Evolutionary conservation across 148 eudicot genomes (phyloP).

Genomic region (Chenopodium formosanum): DNA sequence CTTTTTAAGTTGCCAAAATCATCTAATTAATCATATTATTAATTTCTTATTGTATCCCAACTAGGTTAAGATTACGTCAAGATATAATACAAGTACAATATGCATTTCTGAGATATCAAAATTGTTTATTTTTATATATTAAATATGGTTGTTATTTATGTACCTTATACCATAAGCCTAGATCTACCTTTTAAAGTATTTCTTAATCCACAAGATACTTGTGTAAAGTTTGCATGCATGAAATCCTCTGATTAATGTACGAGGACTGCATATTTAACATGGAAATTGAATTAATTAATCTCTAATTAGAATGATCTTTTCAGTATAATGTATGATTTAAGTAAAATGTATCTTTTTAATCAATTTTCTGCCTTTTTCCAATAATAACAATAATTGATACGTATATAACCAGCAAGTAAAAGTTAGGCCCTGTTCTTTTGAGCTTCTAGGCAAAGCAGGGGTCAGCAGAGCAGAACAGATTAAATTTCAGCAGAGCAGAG

Average conservation of each 20-base stretch:
- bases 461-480: too few species aligned
- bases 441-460: too few species aligned
- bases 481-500: too few species aligned
- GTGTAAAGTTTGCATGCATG: neutral
- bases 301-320: too few species aligned
- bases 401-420: too few species aligned
- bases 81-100: neutral
- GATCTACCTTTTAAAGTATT: conserved; percentile 10
- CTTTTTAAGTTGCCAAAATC: neutral
- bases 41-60: neutral
- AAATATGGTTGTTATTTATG: neutral
- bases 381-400: too few species aligned
- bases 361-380: too few species aligned
- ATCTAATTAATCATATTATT: neutral
- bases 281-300: too few species aligned
- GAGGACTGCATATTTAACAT: too few species aligned
- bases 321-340: too few species aligned
- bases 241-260: neutral
- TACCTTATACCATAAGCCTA: conserved; percentile 5
- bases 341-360: too few species aligned
- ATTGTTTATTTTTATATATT: neutral
- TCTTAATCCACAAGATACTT: neutral
- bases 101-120: neutral
- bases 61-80: neutral
- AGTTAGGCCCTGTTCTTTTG: too few species aligned